A percentile compares a stretch with the other conserved stretches of the same genome.
These are phyloP conservation scores for Kodamaea sagamina DNA, from an alignment of 805 yeast species.

Conservation along the genomic window DNA sequence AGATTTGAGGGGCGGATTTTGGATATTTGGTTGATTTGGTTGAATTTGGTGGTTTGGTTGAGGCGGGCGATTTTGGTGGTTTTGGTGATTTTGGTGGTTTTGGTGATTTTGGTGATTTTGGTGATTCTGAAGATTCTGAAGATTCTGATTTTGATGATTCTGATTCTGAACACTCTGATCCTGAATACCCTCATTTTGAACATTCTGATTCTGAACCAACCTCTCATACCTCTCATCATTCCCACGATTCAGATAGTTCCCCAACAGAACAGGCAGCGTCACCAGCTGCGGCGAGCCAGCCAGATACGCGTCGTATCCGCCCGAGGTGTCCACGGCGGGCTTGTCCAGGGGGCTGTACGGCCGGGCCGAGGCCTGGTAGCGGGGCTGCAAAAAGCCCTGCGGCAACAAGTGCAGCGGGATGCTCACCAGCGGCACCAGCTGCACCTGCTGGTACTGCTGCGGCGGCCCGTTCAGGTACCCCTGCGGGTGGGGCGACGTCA, in stretches of 20 bases:
- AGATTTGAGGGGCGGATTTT: constrained; percentile 1
- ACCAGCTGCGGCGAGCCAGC: too few species aligned
- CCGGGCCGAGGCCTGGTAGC: constrained; percentile 5
- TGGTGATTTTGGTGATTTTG: constrained; percentile 12
- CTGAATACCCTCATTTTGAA: too few species aligned
- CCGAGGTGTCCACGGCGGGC: too few species aligned
- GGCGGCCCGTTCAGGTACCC: constrained; percentile 4
- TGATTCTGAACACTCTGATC: constrained; percentile 1
- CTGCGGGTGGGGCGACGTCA: constrained; percentile 12
- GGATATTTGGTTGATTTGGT: neutral
- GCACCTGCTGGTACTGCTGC: neutral
- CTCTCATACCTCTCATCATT: too few species aligned
- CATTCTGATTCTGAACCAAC: too few species aligned
- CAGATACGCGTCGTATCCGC: too few species aligned
- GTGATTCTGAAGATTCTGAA: constrained; percentile 1
- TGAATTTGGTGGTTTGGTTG: constrained; percentile 3
- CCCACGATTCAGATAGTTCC: too few species aligned
- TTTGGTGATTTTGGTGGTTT: constrained; percentile 14
- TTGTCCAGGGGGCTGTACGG: too few species aligned
- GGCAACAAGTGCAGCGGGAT: constrained; percentile 22
- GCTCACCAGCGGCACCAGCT: constrained; percentile 13
- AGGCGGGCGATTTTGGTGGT: neutral
- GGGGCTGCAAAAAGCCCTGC: constrained; percentile 13
- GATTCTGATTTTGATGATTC: constrained; percentile 4
- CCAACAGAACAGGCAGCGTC: too few species aligned